Base-by-base conservation (phyloP, 2,329 filamentous ascomycete species). In the Dothideomycetes sp. region DNA sequence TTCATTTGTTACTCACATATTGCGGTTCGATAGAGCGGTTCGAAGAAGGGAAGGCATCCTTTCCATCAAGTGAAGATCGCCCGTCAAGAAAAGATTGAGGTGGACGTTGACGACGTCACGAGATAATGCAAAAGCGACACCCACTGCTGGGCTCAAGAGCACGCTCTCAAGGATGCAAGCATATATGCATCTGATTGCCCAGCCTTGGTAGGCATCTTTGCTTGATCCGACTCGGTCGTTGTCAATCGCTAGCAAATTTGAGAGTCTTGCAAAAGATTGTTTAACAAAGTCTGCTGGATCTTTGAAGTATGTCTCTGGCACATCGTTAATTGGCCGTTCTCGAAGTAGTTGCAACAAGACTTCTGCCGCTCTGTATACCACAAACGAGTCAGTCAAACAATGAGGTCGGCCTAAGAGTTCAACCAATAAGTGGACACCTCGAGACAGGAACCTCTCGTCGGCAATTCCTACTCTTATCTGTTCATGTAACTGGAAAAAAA, bases 401-500 rank as follows among this genome's bases (percentile, higher is more conserved):
- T 38, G 22, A 4, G n/a, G 7, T 15, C 29, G 28, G 12, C 19
- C 7, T 6, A 59, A 33, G 20, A 51, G 29, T 9, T 42, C 43
- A 7, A 51, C 41, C 7, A 62, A 44, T 4, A 57, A 30, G 9
- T 46, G 47, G 9, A 53, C 45, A 16, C 51, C 52, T 20, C 49
- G 50, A 16, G 48, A 20, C 16, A 59, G 41, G 45, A 59, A 60
- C 2, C 23, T 31, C 23, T 49, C 45, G 19, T 60, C 52, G 3
- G 49, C 49, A 6, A 55, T 51, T 11, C 52, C 56, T 5, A 56
- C 33, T 10, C 46, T 38, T 6, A 53, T 45, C 25, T 53, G 55
- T 34, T 57, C 53, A 11, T 46, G 34, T 17, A 86, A 67, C 54
- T 79, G 81, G 41, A 77, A 71, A 16, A 69, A 64, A 27, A 94